Evolutionary conservation across 2,329 filamentous ascomycete species (phyloP).

Genomic region (Aspergillus intermedius): DNA sequence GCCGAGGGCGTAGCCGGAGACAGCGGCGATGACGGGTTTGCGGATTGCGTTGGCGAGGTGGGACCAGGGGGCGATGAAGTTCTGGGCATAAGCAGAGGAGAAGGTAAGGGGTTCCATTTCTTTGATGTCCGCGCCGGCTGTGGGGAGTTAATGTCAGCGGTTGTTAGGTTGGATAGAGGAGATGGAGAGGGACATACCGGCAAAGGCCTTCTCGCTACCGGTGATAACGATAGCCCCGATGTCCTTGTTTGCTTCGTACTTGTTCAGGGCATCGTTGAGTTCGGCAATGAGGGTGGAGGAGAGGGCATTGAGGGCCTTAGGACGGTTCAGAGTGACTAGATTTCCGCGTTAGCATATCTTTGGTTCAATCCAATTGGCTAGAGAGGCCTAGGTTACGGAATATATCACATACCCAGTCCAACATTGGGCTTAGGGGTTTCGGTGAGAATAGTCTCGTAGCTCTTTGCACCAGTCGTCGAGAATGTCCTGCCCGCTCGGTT

Average conservation of each 20-base stretch:
- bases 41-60: constrained; percentile 75
- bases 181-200: constrained; percentile 37
- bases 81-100: constrained; percentile 73
- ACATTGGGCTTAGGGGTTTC: constrained; percentile 83
- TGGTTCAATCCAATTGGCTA: no score
- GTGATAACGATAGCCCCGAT: constrained; percentile 78
- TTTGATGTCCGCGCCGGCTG: constrained; percentile 93
- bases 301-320: constrained; percentile 91
- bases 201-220: constrained; percentile 83
- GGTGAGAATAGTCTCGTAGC: constrained; percentile 76
- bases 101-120: constrained; percentile 96
- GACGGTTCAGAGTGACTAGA: constrained; percentile 83
- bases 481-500: constrained; percentile 28
- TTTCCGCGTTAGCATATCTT: background rate
- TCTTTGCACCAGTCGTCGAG: constrained; percentile 36
- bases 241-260: constrained; percentile 62
- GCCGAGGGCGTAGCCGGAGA: constrained; percentile 89
- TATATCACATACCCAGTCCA: constrained; percentile 61
- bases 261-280: constrained; percentile 69
- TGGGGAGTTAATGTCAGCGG: background rate
- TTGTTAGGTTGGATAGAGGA: background rate
- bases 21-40: constrained; percentile 89
- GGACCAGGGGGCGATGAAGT: constrained; percentile 96
- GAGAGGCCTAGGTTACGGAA: background rate
- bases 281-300: constrained; percentile 85